Percentiles rank a stretch among this genome's conserved stretches.
phyloP scores from a whole-genome alignment of 768 basidiomycete species.

The Termitomyces sp. region DNA sequence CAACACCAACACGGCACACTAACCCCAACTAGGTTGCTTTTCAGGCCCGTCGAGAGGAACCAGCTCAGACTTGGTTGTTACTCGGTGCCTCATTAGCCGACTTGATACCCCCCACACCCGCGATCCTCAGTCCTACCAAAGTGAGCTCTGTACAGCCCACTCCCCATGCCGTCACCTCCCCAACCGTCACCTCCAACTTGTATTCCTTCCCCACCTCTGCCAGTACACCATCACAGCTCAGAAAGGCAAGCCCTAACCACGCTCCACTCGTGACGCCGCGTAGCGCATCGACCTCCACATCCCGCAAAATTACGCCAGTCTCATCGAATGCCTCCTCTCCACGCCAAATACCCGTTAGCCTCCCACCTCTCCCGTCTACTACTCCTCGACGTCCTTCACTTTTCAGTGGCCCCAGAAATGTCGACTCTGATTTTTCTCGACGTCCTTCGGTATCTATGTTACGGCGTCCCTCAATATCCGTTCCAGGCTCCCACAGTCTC shows the following conservation, averaged over 20 bases:
- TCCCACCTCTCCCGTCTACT: conserved; percentile 49
- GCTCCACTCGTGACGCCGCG: conserved; percentile 16
- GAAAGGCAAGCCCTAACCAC: conserved; percentile 24
- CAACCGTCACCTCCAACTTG: conserved; percentile 30
- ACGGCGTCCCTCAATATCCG: conserved; percentile 42
- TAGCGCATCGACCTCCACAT: conserved; percentile 32
- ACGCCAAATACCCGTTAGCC: conserved; percentile 32
- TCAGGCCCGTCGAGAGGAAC: conserved; percentile 49
- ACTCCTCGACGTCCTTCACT: conserved; percentile 38
- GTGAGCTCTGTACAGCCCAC: conserved; percentile 10
- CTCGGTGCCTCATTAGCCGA: conserved; percentile 54
- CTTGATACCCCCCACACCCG: conserved; percentile 33
- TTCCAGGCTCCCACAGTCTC: conserved; percentile 27
- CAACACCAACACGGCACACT: neutral
- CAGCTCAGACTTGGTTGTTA: conserved; percentile 67
- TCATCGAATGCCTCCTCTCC: conserved; percentile 62
- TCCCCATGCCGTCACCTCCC: conserved; percentile 35
- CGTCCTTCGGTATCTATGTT: conserved; percentile 32
- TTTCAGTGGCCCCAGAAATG: conserved; percentile 33
- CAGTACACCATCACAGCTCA: conserved; percentile 13
- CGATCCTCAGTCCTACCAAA: conserved; percentile 17
- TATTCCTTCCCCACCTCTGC: conserved; percentile 20
- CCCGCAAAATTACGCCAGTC: conserved; percentile 49
- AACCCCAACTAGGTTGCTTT: conserved; percentile 45
- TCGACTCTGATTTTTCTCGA: conserved; percentile 27